phyloP scores from a whole-genome alignment of 2,329 filamentous ascomycete genomes.

The Ascomycota sp. region DNA sequence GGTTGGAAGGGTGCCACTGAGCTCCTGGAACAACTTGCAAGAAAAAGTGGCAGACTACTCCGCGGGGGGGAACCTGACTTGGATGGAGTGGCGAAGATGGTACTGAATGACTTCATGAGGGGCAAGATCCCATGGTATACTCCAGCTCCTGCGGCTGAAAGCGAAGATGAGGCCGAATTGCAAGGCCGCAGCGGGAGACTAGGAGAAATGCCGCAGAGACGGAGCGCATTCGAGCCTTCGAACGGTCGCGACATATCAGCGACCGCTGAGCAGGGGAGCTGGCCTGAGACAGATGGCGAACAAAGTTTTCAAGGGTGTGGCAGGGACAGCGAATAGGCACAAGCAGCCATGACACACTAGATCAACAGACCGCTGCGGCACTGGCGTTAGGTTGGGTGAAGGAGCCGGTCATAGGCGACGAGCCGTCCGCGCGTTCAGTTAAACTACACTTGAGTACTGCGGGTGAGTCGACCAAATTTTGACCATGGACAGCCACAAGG shows the following conservation, averaged over 20 bases:
- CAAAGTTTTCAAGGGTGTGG: constrained; percentile 17
- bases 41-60: constrained; percentile 67
- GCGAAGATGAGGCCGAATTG: constrained; percentile 26
- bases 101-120: constrained; percentile 84
- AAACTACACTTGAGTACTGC: too few species aligned
- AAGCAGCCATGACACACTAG: too few species aligned
- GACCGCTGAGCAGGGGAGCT: constrained; percentile 9
- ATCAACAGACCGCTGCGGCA: too few species aligned
- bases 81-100: constrained; percentile 88
- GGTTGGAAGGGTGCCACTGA: constrained; percentile 56
- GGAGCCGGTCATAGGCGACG: too few species aligned
- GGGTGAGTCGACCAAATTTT: too few species aligned
- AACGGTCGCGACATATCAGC: constrained; percentile 17
- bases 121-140: constrained; percentile 96
- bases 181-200: constrained; percentile 55
- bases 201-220: constrained; percentile 72
- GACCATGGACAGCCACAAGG: too few species aligned
- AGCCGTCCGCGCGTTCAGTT: too few species aligned
- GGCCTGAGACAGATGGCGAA: constrained; percentile 14
- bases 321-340: constrained; percentile 13
- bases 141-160: constrained; percentile 41
- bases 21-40: constrained; percentile 67
- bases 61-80: constrained; percentile 88
- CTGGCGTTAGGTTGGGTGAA: too few species aligned
- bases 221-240: constrained; percentile 35